Evolutionary conservation across 192 early-diverging fungal genomes (phyloP).

Genomic region (Chytriomyces sp.): DNA sequence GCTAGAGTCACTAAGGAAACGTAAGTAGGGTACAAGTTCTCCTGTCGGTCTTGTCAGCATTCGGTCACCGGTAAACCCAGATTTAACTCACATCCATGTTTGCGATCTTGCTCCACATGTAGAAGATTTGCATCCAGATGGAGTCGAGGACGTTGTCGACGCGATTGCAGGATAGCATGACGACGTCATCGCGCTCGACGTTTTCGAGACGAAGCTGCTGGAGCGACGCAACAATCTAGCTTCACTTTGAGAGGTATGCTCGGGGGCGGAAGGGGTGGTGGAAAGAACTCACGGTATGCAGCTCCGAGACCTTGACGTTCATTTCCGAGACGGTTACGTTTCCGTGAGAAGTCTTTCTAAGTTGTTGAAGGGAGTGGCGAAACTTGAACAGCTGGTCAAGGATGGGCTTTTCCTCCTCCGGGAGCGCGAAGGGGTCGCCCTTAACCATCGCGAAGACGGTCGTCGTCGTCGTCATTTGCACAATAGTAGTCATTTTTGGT

Average conservation of each 20-base stretch:
- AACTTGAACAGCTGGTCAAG: conserved; percentile 28
- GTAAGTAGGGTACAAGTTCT: conserved; percentile 29
- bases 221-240: neutral
- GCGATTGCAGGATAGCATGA: conserved; percentile 9
- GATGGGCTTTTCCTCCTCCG: conserved; percentile 29
- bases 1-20: conserved; percentile 29
- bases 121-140: conserved; percentile 37
- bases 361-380: conserved; percentile 16
- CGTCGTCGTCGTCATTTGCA: neutral
- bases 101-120: conserved; percentile 24
- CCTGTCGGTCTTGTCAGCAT: too few relatives aligned
- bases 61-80: too few relatives aligned
- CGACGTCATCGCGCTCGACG: neutral
- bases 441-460: neutral
- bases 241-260: neutral
- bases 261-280: too few relatives aligned
- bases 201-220: neutral
- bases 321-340: conserved; percentile 27
- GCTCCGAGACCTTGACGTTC: conserved; percentile 30
- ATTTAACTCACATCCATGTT: neutral
- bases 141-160: conserved; percentile 29
- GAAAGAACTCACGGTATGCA: conserved; percentile 3
- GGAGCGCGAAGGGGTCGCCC: neutral
- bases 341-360: conserved; percentile 20
- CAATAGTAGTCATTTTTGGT: neutral